Percentiles rank a stretch among this genome's conserved stretches.
These are phyloP conservation scores for Streptanthus diversifolius DNA, from an alignment of 345 rosid species.

Conservation along the genomic window DNA sequence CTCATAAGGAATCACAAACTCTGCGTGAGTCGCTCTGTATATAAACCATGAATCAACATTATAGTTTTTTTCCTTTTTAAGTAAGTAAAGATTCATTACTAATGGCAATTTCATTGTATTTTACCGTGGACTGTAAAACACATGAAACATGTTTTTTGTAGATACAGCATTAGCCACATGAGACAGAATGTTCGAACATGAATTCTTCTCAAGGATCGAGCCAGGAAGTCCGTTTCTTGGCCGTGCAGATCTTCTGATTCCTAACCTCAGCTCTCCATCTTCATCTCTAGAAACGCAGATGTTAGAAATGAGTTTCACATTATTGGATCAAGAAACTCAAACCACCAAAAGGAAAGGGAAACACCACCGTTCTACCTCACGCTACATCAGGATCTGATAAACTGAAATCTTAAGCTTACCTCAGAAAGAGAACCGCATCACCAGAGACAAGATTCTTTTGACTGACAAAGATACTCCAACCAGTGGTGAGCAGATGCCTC, in stretches of 20 bases:
- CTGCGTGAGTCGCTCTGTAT: conserved; percentile 76
- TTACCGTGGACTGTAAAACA: conserved; percentile 89
- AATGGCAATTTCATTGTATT: not conserved
- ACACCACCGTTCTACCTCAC: not conserved
- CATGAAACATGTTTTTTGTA: conserved; percentile 61
- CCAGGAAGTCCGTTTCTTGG: conserved; percentile 79
- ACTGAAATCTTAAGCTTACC: conserved; percentile 42
- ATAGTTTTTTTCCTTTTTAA: not conserved
- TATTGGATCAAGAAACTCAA: not conserved
- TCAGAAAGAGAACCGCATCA: conserved; percentile 86
- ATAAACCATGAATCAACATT: conserved; percentile 7
- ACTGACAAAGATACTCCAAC: conserved; percentile 93
- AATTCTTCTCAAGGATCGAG: conserved; percentile 51
- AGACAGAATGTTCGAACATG: conserved; percentile 51
- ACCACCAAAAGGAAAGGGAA: not conserved
- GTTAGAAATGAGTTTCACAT: not conserved
- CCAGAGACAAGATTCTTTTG: conserved; percentile 91
- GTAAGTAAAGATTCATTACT: not conserved
- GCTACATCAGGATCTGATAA: not conserved
- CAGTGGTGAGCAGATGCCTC: conserved; percentile 94
- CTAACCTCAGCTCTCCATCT: conserved; percentile 78
- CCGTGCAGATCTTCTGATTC: conserved; percentile 70
- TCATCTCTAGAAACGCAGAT: conserved; percentile 50
- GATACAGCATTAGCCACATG: conserved; percentile 63
- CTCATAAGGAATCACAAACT: conserved; percentile 71